Conservation (phyloP, 2,329 filamentous ascomycete species). For the Paradendryphiella salina region DNA sequence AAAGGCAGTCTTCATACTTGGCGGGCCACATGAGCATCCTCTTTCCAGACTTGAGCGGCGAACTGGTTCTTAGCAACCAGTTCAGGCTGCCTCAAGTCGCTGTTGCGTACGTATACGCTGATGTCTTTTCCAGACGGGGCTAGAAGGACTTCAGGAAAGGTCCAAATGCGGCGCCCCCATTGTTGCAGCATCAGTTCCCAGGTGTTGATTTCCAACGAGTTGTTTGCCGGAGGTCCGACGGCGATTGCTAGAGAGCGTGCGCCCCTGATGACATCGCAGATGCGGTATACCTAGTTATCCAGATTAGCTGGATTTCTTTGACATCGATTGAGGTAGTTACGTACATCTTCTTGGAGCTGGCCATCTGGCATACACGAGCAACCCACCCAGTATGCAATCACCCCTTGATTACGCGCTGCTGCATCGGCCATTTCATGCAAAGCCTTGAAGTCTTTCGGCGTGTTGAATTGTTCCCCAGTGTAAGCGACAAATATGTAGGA, state of each 20-base stretch:
- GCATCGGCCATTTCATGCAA: slow-evolving; percentile 47
- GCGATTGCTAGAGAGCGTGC: slow-evolving; percentile 50
- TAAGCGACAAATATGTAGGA: slow-evolving; percentile 51
- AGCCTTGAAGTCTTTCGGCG: slow-evolving; percentile 28
- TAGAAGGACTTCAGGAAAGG: slow-evolving; percentile 51
- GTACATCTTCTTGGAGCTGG: slow-evolving; percentile 37
- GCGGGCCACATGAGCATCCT: slow-evolving; percentile 44
- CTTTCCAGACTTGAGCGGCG: slow-evolving; percentile 46
- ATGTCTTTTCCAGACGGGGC: slow-evolving; percentile 37
- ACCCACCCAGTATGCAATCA: slow-evolving; percentile 51
- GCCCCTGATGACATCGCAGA: slow-evolving; percentile 52
- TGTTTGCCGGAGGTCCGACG: slow-evolving; percentile 39
- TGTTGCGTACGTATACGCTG: slow-evolving; percentile 39
- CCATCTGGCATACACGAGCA: slow-evolving; percentile 50
- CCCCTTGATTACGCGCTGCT: slow-evolving; percentile 46
- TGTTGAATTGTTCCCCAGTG: slow-evolving; percentile 48
- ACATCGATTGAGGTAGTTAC: neutral
- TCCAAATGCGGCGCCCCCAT: slow-evolving; percentile 55
- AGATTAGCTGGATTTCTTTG: neutral
- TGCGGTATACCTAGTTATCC: slow-evolving; percentile 46
- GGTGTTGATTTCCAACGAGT: slow-evolving; percentile 25
- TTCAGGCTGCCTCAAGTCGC: slow-evolving; percentile 26
- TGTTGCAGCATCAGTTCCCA: slow-evolving; percentile 43
- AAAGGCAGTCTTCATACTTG: slow-evolving; percentile 17
- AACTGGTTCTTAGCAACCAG: slow-evolving; percentile 49